Evolutionary conservation across 1,284 basidiomycete species (phyloP).

Genomic region (Anthracocystis panici-leucophaei): DNA sequence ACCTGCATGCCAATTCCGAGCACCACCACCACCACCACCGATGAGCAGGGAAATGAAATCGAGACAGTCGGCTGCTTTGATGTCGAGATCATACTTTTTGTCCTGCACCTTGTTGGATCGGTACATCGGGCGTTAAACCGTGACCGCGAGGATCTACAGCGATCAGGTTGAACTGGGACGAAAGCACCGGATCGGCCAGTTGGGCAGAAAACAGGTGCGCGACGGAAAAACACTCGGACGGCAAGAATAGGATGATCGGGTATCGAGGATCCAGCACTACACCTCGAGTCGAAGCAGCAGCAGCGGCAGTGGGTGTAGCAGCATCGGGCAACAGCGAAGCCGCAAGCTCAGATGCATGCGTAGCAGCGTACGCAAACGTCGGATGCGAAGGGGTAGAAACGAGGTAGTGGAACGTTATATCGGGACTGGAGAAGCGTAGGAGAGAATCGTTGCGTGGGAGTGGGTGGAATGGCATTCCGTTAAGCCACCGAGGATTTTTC

Average conservation of each 20-base stretch:
- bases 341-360: constrained; percentile 1
- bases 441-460: constrained; percentile 11
- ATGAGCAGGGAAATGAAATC: constrained; percentile 6
- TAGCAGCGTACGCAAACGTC: constrained; percentile 12
- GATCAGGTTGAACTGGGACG: constrained; percentile 18
- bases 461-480: constrained; percentile 33
- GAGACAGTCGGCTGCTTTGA: constrained; percentile 24
- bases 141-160: constrained; percentile 30
- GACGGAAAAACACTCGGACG: constrained; percentile 26
- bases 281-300: not conserved
- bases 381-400: constrained; percentile 17
- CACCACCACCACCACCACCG: too few species aligned
- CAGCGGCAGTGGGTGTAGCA: not conserved
- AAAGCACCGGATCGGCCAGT: constrained; percentile 10
- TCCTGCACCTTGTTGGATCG: not conserved
- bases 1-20: constrained; percentile 7
- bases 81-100: constrained; percentile 26
- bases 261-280: constrained; percentile 20
- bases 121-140: constrained; percentile 19
- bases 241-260: constrained; percentile 25
- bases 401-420: constrained; percentile 26
- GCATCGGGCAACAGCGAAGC: constrained; percentile 4
- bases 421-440: constrained; percentile 7
- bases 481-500: too few species aligned
- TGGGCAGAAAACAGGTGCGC: constrained; percentile 30